Evolutionary conservation across 345 rosid species (phyloP).

Genomic region (Brassica juncea): DNA sequence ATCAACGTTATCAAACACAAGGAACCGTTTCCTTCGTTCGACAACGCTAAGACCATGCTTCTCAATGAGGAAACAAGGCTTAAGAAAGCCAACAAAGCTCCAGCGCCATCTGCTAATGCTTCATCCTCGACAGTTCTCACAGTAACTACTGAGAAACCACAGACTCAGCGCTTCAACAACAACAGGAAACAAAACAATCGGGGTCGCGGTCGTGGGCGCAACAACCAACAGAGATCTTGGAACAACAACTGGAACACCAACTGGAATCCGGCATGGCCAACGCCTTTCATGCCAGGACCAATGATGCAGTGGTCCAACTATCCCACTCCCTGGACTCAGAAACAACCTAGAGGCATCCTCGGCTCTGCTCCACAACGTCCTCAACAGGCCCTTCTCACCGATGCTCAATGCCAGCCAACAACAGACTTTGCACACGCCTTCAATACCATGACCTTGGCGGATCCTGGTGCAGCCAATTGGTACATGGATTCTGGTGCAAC

Average conservation of each 20-base stretch:
- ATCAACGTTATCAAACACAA: no score
- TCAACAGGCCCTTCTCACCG: no score
- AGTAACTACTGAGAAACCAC: background rate
- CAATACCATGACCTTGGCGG: no score
- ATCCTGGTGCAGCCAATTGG: no score
- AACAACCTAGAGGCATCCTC: background rate
- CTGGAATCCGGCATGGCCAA: background rate
- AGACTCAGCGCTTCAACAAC: background rate
- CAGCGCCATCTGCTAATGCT: background rate
- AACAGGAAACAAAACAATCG: background rate
- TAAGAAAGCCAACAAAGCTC: background rate
- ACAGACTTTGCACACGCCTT: no score
- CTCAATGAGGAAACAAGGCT: background rate
- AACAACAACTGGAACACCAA: background rate
- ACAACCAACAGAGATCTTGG: background rate
- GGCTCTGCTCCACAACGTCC: no score
- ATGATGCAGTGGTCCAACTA: background rate
- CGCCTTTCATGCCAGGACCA: background rate
- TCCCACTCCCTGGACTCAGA: background rate
- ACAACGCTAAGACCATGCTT: background rate
- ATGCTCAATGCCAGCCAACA: no score
- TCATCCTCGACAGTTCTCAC: background rate
- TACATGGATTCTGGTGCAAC: no score
- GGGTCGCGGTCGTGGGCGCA: background rate
- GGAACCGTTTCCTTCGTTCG: background rate